A percentile compares a stretch with the other conserved stretches of the same genome.
phyloP scores from a whole-genome alignment of 352 stramenopile species.

The Pythium monospermum region DNA sequence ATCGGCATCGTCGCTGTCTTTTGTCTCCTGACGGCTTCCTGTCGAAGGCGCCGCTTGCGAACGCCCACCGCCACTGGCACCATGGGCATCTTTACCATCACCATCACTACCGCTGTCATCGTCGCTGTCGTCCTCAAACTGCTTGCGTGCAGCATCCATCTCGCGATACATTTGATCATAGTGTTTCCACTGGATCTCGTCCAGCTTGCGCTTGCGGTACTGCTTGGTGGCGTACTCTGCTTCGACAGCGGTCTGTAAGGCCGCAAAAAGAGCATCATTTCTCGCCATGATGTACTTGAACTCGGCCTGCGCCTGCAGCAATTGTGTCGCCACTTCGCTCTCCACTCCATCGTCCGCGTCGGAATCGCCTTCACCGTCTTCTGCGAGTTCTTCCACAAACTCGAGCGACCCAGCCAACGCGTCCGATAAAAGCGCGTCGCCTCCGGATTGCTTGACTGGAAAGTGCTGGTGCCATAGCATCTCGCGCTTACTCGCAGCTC shows the following conservation, averaged over 20 bases:
- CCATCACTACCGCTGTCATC: conserved; percentile 19
- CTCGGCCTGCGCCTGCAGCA: conserved; percentile 40
- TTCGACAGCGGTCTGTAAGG: conserved; percentile 33
- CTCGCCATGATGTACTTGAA: conserved; percentile 36
- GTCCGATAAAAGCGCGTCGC: conserved; percentile 33
- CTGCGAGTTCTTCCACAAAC: conserved; percentile 31
- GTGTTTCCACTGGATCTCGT: conserved; percentile 48
- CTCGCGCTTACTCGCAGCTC: conserved; percentile 5
- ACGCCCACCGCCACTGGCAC: background rate
- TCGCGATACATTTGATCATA: conserved; percentile 75
- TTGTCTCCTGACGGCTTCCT: conserved; percentile 6
- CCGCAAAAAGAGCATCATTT: conserved; percentile 36
- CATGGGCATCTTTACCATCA: background rate
- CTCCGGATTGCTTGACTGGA: conserved; percentile 32
- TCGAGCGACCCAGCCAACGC: conserved; percentile 33
- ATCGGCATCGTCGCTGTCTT: conserved; percentile 22
- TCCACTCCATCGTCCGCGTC: conserved; percentile 42
- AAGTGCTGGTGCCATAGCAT: conserved; percentile 61
- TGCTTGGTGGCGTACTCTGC: conserved; percentile 42
- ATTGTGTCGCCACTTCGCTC: conserved; percentile 49
- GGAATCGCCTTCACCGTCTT: conserved; percentile 38
- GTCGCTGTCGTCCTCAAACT: conserved; percentile 39
- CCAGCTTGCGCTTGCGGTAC: conserved; percentile 40
- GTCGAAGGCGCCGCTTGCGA: no score
- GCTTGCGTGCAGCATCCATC: conserved; percentile 28